Evolutionary conservation across 768 basidiomycete species (phyloP), one percentile per base, ranked within the genome.

Genomic region (Imleria badia): DNA sequence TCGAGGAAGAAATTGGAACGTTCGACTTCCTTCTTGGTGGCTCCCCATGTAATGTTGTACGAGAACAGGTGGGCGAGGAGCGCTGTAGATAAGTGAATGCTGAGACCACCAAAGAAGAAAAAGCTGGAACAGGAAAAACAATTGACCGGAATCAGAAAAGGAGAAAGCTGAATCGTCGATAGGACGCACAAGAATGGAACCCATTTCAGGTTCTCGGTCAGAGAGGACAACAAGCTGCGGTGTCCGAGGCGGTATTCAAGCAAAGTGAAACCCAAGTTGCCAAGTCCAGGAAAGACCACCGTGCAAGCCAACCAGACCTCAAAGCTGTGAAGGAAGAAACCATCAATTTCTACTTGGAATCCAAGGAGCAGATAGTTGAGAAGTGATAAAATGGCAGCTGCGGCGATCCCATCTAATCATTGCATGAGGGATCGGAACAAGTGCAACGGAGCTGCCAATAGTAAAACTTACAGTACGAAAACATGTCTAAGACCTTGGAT

Each of bases 21-120:
- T 67, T 94, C 87, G 45, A 94, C 90, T 71, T 91, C 89, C 79
- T 93, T 94, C 63, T 82, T 79, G 15, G 84, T 85, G 7, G 82
- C 76, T 6, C 78, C 76, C 84, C 83, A 85, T 6, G 70, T 70
- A 61, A 81, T 79, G 65, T 85, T 79, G 64, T 83, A 85, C 42
- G 81, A 80, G 62, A 83, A 78, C 41, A 84, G 41, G 68, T 85
- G 83, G 2, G 81, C 77, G 35, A 81, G 75, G 23, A 85, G 69
- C 1, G 83, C 81, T 19, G 75, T 71, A 0, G 76, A 73, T 48
- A 84, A 70, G 35, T 83, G 83, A 51, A 81, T 74, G 22, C 77
- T 77, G 48, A 85, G 73, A 5, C 84, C 82, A 11, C 77, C 77
- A 54, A 81, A 82, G 73, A 82, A 81, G 72, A 81, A 78, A 64